phyloP scores from a whole-genome alignment of 2,329 filamentous ascomycete species.

The Sporothrix sp. region DNA sequence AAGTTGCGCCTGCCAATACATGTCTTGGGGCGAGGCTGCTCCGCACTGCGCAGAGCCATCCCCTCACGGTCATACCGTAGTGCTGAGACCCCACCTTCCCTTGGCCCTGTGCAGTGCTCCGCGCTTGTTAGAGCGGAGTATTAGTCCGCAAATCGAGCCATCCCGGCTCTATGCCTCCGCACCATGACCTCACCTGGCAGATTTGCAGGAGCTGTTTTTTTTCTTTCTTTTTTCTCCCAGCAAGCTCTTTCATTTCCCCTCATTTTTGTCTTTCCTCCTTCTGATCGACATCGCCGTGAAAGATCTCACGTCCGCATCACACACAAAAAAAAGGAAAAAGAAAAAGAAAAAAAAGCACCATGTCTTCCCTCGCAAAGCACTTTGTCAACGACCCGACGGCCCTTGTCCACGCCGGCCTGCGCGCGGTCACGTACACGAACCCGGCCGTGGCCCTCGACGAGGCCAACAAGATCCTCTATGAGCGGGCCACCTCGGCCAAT shows the following conservation, averaged over 20 bases:
- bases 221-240: not conserved
- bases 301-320: too few relatives aligned
- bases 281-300: too few relatives aligned
- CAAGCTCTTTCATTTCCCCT: not conserved
- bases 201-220: not conserved
- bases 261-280: not conserved
- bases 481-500: constrained; percentile 35
- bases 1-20: too few relatives aligned
- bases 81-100: too few relatives aligned
- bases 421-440: constrained; percentile 71
- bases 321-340: too few relatives aligned
- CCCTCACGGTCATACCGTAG: too few relatives aligned
- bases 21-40: too few relatives aligned
- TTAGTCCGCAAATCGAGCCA: too few relatives aligned
- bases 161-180: constrained; percentile 9
- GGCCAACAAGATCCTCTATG: constrained; percentile 74
- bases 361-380: constrained; percentile 54
- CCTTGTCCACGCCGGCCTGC: constrained; percentile 68
- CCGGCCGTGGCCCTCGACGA: constrained; percentile 70
- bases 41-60: too few relatives aligned
- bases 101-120: too few relatives aligned
- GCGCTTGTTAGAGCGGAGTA: too few relatives aligned
- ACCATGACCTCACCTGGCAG: not conserved
- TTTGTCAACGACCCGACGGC: constrained; percentile 78
- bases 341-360: too few relatives aligned